Percentiles rank a stretch among this genome's conserved stretches.
phyloP scores from a whole-genome alignment of 257 asterid species.

The Parsonsia alboflavescens region DNA sequence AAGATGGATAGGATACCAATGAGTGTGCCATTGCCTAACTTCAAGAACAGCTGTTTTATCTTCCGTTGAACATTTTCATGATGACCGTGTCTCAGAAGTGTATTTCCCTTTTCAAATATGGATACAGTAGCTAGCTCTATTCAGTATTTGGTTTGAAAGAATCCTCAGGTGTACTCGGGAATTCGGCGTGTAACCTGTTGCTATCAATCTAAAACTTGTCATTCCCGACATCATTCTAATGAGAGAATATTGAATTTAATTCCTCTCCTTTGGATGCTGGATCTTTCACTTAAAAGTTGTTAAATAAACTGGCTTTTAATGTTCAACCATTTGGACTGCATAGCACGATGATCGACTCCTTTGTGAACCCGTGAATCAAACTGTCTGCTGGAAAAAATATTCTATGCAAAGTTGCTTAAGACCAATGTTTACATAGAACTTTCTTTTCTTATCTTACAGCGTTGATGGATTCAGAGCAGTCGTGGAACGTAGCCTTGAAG shows the following conservation, averaged over 20 bases:
- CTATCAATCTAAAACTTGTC: background rate
- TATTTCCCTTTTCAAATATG: background rate
- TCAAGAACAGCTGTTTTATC: no score
- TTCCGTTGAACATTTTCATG: background rate
- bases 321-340: background rate
- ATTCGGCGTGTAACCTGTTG: background rate
- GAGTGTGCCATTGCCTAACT: no score
- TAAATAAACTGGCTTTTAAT: background rate
- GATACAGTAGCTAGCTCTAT: background rate
- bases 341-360: background rate
- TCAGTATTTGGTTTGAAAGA: background rate
- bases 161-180: background rate
- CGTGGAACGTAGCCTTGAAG: slow-evolving; percentile 75
- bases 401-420: background rate
- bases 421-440: background rate
- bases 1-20: no score
- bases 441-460: slow-evolving; percentile 29
- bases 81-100: background rate
- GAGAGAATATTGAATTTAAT: background rate
- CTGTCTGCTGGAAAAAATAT: background rate
- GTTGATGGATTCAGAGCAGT: slow-evolving; percentile 80
- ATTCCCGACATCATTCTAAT: background rate
- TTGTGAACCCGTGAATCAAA: background rate
- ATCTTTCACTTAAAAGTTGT: background rate
- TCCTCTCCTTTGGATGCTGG: background rate